Conservation (phyloP, 2,329 filamentous ascomycete species). For the Apiospora arundinis region DNA sequence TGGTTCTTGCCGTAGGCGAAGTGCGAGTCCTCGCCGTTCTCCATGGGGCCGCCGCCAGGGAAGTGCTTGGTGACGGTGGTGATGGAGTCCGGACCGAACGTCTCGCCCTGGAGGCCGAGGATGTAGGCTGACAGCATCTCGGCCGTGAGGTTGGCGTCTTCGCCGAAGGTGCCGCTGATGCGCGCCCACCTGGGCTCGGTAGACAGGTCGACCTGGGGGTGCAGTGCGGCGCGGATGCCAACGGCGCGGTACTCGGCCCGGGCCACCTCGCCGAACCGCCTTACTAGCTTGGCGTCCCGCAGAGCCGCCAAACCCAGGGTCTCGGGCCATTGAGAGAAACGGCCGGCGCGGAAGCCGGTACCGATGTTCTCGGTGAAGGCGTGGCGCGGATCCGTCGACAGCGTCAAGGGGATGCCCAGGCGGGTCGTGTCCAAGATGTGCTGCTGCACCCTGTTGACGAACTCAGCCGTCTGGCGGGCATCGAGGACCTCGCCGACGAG, state of each 20-base stretch:
- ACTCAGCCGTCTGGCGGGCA: slow-evolving; percentile 43
- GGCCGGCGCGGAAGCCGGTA: slow-evolving; percentile 49
- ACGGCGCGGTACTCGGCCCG: slow-evolving; percentile 52
- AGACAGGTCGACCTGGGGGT: slow-evolving; percentile 57
- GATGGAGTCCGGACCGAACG: slow-evolving; percentile 50
- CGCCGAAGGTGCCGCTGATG: slow-evolving; percentile 52
- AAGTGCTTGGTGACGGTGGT: slow-evolving; percentile 61
- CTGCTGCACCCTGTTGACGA: slow-evolving; percentile 50
- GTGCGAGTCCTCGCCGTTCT: slow-evolving; percentile 58
- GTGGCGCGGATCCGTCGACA: slow-evolving; percentile 56
- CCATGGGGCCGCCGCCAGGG: slow-evolving; percentile 54
- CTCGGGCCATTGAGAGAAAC: slow-evolving; percentile 59
- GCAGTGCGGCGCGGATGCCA: slow-evolving; percentile 52
- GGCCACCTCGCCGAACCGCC: slow-evolving; percentile 54
- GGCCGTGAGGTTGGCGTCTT: slow-evolving; percentile 51
- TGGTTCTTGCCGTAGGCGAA: slow-evolving; percentile 59
- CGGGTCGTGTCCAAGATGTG: slow-evolving; percentile 48
- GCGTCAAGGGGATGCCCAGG: slow-evolving; percentile 55
- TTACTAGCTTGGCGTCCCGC: slow-evolving; percentile 49
- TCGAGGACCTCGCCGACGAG: slow-evolving; percentile 50
- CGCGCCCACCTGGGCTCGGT: slow-evolving; percentile 60
- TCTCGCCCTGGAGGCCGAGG: slow-evolving; percentile 53
- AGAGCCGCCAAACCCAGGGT: slow-evolving; percentile 56
- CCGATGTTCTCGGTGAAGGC: slow-evolving; percentile 50
- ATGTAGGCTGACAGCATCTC: slow-evolving; percentile 51